Conservation (phyloP, 2,329 filamentous ascomycete species). For the Fusarium penzigii region DNA sequence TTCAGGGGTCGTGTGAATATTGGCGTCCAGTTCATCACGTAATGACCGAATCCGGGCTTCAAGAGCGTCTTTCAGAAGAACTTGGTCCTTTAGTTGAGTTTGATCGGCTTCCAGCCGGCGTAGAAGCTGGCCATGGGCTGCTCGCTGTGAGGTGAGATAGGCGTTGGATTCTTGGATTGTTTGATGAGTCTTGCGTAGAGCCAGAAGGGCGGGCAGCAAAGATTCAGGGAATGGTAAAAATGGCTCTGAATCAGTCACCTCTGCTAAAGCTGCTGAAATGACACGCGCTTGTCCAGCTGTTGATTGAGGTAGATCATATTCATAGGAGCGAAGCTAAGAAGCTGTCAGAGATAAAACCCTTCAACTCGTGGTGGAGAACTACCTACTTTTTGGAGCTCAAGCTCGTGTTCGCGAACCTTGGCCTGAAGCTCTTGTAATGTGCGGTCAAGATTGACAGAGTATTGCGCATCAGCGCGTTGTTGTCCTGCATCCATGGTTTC, state of each 20-base stretch:
- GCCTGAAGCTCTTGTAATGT: conserved; percentile 68
- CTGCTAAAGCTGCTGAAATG: conserved; percentile 67
- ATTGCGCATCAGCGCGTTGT: conserved; percentile 29
- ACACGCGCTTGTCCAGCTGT: conserved; percentile 38
- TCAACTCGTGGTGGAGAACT: too few species aligned
- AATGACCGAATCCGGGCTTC: conserved; percentile 61
- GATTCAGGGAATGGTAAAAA: conserved; percentile 68
- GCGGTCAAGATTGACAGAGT: conserved; percentile 58
- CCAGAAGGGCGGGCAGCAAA: conserved; percentile 69
- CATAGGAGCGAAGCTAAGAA: conserved; percentile 30
- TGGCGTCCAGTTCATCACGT: conserved; percentile 55
- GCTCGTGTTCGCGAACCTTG: conserved; percentile 56
- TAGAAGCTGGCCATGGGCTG: conserved; percentile 44
- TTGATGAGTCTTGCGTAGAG: conserved; percentile 66
- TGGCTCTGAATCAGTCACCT: conserved; percentile 61
- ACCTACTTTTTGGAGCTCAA: conserved; percentile 48
- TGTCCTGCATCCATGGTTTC: conserved; percentile 27
- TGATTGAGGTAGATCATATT: conserved; percentile 27
- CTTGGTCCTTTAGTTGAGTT: conserved; percentile 54
- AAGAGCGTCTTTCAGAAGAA: conserved; percentile 54
- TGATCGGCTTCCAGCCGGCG: conserved; percentile 53
- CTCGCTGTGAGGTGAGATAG: conserved; percentile 51
- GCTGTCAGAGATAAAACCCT: conserved; percentile 4
- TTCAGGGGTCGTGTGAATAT: conserved; percentile 58
- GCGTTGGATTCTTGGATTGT: conserved; percentile 65